Evolutionary conservation across 257 asterid genomes (phyloP).

Genomic region (Parsonsia alboflavescens): DNA sequence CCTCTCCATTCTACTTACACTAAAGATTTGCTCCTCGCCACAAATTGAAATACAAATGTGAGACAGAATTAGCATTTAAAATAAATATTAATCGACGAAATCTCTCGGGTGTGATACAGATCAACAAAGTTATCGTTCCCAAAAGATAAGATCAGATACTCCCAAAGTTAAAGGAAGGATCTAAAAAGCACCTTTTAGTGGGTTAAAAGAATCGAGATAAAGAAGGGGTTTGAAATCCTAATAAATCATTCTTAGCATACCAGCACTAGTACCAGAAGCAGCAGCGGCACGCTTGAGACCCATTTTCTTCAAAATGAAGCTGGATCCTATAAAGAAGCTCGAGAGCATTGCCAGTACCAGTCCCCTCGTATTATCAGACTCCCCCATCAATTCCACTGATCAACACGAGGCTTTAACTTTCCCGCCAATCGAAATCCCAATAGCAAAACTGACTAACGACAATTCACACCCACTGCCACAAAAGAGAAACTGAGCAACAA

Average conservation of each 20-base stretch:
- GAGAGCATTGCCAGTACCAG: constrained; percentile 74
- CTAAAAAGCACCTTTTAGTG: not conserved
- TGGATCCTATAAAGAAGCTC: constrained; percentile 82
- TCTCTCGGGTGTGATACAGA: not conserved
- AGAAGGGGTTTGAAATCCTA: not conserved
- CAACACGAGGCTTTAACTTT: constrained; percentile 12
- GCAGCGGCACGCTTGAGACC: constrained; percentile 87
- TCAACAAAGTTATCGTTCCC: not conserved
- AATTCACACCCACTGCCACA: not conserved
- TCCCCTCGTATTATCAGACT: constrained; percentile 74
- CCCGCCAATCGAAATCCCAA: constrained; percentile 39
- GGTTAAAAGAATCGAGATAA: not conserved
- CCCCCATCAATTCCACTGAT: constrained; percentile 28
- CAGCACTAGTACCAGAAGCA: constrained; percentile 65
- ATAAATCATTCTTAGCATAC: constrained; percentile 15
- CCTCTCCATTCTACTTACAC: not conserved
- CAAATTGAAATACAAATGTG: not conserved
- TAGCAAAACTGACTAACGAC: not conserved
- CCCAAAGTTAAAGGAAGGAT: constrained; percentile 1
- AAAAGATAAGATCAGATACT: constrained; percentile 5
- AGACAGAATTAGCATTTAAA: not conserved
- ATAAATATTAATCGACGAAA: not conserved
- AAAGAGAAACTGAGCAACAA: not conserved
- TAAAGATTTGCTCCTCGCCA: not conserved
- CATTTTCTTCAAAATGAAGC: constrained; percentile 89